These are phyloP conservation scores for Eucalyptus cladocalyx DNA, from an alignment of 345 rosid genomes.

Conservation along the genomic window DNA sequence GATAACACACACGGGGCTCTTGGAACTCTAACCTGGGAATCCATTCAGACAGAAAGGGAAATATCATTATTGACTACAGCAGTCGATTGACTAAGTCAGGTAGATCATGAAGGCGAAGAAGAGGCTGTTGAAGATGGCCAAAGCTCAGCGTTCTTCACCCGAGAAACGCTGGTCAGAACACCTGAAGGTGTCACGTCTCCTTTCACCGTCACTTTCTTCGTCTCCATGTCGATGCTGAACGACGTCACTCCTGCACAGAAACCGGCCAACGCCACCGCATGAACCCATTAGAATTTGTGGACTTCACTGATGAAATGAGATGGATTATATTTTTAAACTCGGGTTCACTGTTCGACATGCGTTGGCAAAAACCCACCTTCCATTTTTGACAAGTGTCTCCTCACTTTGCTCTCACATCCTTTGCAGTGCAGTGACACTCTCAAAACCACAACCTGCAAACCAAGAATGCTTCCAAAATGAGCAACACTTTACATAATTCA, in stretches of 20 bases:
- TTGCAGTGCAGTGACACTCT: slow-evolving; percentile 90
- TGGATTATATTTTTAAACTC: not conserved
- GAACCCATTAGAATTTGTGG: not conserved
- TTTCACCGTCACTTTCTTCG: slow-evolving; percentile 38
- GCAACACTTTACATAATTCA: not conserved
- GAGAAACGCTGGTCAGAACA: slow-evolving; percentile 39
- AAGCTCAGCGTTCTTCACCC: slow-evolving; percentile 40
- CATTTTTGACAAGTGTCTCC: slow-evolving; percentile 88
- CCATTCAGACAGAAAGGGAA: not conserved
- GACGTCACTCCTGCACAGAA: slow-evolving; percentile 44
- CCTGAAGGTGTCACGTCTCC: slow-evolving; percentile 44
- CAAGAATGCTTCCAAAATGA: not conserved
- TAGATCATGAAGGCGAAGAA: not conserved
- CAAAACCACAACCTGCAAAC: slow-evolving; percentile 67
- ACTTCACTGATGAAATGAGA: not conserved
- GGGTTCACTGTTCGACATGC: not conserved
- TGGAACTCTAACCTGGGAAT: not conserved
- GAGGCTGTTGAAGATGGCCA: slow-evolving; percentile 26
- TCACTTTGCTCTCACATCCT: slow-evolving; percentile 93
- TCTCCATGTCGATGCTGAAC: slow-evolving; percentile 33
- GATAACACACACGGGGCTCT: not conserved
- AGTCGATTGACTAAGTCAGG: not conserved
- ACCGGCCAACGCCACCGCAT: not conserved
- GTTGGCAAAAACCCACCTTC: slow-evolving; percentile 37
- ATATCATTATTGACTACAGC: not conserved